phyloP scores from a whole-genome alignment of 352 stramenopile genomes.

The Globisporangium cederbergense region DNA sequence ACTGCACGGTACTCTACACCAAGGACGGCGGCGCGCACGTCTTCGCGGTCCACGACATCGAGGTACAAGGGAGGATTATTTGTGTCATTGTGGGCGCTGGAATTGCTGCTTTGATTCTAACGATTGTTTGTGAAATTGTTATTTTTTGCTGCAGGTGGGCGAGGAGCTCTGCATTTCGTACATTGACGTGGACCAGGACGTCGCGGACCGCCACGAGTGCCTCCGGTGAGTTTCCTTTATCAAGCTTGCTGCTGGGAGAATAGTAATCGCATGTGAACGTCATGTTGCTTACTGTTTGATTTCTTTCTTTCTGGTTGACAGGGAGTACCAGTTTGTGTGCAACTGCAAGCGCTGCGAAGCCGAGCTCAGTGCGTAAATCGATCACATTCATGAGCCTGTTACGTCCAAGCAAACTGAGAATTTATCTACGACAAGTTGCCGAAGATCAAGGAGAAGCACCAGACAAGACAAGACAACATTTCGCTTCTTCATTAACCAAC shows the following conservation, averaged over 20 bases:
- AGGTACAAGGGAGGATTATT: not conserved
- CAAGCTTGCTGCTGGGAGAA: not conserved
- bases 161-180: slow-evolving; percentile 96
- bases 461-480: too few species aligned
- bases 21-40: slow-evolving; percentile 69
- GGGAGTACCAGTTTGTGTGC: slow-evolving; percentile 82
- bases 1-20: slow-evolving; percentile 90
- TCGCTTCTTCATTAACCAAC: not conserved
- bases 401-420: not conserved
- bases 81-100: not conserved
- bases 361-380: slow-evolving; percentile 48
- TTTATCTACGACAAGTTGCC: not conserved
- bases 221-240: slow-evolving; percentile 42
- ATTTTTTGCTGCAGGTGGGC: slow-evolving; percentile 37
- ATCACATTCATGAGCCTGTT: not conserved
- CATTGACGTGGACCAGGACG: slow-evolving; percentile 86
- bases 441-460: too few species aligned
- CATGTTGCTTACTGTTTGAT: not conserved
- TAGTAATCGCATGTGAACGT: not conserved
- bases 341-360: slow-evolving; percentile 61
- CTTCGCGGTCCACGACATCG: slow-evolving; percentile 69
- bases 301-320: slow-evolving; percentile 17
- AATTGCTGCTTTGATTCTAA: not conserved
- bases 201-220: slow-evolving; percentile 75
- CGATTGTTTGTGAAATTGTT: not conserved